Percentiles rank a stretch among this genome's conserved stretches.
phyloP scores from a whole-genome alignment of 257 asterid species.

The Anisodus tanguticus region DNA sequence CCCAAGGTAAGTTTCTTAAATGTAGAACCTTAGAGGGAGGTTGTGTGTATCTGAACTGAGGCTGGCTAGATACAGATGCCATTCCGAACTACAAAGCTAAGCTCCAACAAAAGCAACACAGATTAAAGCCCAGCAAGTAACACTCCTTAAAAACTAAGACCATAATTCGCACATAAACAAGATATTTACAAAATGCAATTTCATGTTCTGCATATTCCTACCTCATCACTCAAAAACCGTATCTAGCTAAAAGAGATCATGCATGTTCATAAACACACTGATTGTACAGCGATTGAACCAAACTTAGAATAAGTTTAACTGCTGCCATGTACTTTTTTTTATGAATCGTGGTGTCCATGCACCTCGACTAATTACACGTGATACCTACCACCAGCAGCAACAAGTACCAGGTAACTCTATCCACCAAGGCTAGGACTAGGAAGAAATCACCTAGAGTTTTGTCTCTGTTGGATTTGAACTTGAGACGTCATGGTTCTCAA shows the following conservation, averaged over 20 bases:
- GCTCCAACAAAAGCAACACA: conserved; percentile 34
- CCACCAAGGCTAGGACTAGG: too few relatives aligned
- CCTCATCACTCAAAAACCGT: background rate
- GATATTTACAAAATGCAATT: conserved; percentile 1
- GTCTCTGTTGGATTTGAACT: too few relatives aligned
- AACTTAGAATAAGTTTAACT: background rate
- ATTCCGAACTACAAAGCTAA: conserved; percentile 51
- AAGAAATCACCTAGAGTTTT: too few relatives aligned
- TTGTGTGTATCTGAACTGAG: conserved; percentile 94
- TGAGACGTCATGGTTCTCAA: too few relatives aligned
- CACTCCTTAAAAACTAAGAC: background rate
- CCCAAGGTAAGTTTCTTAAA: conserved; percentile 97
- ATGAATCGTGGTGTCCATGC: too few relatives aligned
- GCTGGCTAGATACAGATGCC: conserved; percentile 96
- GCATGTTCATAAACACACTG: background rate
- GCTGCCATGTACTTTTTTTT: background rate
- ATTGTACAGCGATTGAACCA: background rate
- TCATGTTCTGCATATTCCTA: background rate
- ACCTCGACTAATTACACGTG: too few relatives aligned
- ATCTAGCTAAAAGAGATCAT: background rate
- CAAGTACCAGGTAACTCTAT: too few relatives aligned
- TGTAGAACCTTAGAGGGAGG: conserved; percentile 99
- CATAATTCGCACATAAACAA: background rate
- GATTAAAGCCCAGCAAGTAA: background rate
- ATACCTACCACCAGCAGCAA: too few relatives aligned